These are phyloP conservation scores for Blastobotrys serpentis DNA, from an alignment of 1,139 yeast genomes.

Conservation along the genomic window DNA sequence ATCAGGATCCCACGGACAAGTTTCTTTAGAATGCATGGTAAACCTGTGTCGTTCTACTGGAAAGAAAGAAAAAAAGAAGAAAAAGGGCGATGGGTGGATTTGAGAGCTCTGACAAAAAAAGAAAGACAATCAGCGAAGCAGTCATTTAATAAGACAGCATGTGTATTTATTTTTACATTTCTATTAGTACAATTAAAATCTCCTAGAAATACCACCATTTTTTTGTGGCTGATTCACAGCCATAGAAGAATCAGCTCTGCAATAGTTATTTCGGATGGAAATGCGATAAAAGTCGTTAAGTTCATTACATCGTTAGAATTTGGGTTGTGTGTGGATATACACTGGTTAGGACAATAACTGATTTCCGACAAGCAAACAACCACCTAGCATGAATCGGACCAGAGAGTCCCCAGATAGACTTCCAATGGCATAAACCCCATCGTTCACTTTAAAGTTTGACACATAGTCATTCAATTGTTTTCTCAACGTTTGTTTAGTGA, in stretches of 20 bases:
- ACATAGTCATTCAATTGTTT: conserved; percentile 11
- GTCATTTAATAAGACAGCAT: too few relatives aligned
- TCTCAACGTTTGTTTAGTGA: conserved; percentile 15
- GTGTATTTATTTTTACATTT: too few relatives aligned
- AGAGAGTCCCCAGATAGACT: conserved; percentile 38
- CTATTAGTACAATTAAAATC: too few relatives aligned
- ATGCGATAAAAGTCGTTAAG: not conserved
- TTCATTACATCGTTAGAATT: not conserved
- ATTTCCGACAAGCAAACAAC: conserved; percentile 30
- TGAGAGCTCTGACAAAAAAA: too few relatives aligned
- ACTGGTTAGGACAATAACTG: conserved; percentile 7
- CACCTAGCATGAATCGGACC: conserved; percentile 36
- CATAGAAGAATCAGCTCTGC: too few relatives aligned
- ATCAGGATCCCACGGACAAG: conserved; percentile 54
- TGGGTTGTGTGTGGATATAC: not conserved
- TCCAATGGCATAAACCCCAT: conserved; percentile 33
- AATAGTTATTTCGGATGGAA: too few relatives aligned
- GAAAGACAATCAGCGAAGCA: too few relatives aligned
- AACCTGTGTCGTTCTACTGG: too few relatives aligned
- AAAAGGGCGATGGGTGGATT: too few relatives aligned
- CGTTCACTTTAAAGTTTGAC: conserved; percentile 17
- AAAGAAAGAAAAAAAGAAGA: too few relatives aligned
- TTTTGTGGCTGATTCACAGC: too few relatives aligned
- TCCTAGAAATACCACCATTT: too few relatives aligned
- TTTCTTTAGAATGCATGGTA: not conserved